These are phyloP conservation scores for Teratosphaeria destructans DNA, from an alignment of 2,329 filamentous ascomycete genomes.

Conservation along the genomic window DNA sequence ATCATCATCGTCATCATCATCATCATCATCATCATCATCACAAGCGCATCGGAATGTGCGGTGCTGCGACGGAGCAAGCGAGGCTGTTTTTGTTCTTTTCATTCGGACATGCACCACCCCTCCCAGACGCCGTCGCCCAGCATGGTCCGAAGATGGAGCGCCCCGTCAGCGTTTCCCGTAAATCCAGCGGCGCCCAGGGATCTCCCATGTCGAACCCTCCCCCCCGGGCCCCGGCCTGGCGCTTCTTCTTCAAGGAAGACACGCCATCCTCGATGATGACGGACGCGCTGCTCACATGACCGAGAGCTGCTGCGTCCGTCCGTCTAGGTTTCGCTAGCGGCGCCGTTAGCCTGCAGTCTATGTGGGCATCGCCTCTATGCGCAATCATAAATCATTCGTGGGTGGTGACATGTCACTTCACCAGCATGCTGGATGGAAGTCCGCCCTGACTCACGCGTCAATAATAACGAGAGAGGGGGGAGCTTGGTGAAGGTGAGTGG, in stretches of 20 bases:
- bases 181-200: background rate
- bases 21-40: no score
- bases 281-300: slow-evolving; percentile 2
- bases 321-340: background rate
- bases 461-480: background rate
- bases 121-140: background rate
- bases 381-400: no score
- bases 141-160: background rate
- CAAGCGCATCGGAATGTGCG: background rate
- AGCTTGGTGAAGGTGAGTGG: background rate
- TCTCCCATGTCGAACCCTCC: no score
- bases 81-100: background rate
- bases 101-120: background rate
- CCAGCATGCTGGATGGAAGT: background rate
- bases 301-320: background rate
- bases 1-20: no score
- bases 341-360: background rate
- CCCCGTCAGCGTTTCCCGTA: background rate
- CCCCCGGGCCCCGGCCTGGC: no score
- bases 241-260: background rate
- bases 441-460: background rate
- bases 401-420: background rate
- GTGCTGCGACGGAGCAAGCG: background rate
- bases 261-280: background rate
- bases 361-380: background rate